Conservation (phyloP, 129 eudicot species). For the Kitagawia praeruptora region DNA sequence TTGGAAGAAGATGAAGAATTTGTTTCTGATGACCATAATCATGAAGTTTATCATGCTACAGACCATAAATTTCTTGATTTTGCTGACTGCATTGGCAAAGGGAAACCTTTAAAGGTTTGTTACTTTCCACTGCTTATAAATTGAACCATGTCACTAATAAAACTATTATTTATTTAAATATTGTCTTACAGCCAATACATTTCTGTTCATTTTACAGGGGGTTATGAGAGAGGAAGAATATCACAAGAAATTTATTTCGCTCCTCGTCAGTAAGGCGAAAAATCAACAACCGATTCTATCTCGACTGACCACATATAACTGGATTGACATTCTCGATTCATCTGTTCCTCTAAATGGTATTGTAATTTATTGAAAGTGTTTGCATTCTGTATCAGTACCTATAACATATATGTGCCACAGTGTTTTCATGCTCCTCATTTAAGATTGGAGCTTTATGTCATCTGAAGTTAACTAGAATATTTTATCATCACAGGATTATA, state of each 20-base stretch:
- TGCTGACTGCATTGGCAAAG: conserved; percentile 41
- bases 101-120: conserved; percentile 69
- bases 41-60: conserved; percentile 31
- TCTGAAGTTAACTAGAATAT: neutral
- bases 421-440: no score
- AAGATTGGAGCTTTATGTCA: no score
- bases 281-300: conserved; percentile 55
- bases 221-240: neutral
- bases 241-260: neutral
- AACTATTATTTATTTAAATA: neutral
- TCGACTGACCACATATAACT: conserved; percentile 74
- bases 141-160: neutral
- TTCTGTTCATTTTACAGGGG: conserved; percentile 25
- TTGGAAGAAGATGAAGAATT: conserved; percentile 38
- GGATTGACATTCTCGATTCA: conserved; percentile 53
- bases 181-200: neutral
- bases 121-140: neutral
- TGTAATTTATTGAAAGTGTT: neutral
- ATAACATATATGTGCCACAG: no score
- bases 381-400: no score
- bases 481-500: conserved; percentile 42
- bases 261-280: conserved; percentile 28
- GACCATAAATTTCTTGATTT: conserved; percentile 60
- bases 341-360: conserved; percentile 78
- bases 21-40: conserved; percentile 23